A percentile compares a stretch with the other conserved stretches of the same genome.
Conservation (phyloP, 2,329 filamentous ascomycete species). For the Monilinia vaccinii-corymbosi region DNA sequence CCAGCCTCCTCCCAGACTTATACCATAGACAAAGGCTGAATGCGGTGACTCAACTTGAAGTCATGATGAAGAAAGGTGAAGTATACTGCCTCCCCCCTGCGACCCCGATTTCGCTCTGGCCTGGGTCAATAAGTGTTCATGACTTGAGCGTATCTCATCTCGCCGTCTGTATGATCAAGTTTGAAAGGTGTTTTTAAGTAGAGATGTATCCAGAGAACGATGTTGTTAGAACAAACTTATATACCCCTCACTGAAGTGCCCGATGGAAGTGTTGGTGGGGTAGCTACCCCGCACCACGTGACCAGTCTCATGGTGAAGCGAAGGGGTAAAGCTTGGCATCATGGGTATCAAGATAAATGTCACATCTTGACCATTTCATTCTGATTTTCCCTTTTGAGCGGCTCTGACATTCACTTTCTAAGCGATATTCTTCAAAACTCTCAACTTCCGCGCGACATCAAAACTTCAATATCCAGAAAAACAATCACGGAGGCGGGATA, state of each 20-base stretch:
- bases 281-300: neutral
- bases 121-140: neutral
- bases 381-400: neutral
- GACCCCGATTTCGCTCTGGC: neutral
- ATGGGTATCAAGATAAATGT: neutral
- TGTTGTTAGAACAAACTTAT: neutral
- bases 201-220: neutral
- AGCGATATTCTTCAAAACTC: neutral
- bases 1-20: neutral
- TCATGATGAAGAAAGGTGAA: neutral
- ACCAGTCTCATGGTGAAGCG: neutral
- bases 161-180: neutral
- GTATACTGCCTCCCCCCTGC: neutral
- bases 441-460: too few species aligned
- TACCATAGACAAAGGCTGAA: neutral
- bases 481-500: neutral
- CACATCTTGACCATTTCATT: neutral
- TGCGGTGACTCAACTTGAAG: accelerated
- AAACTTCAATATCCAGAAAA: neutral
- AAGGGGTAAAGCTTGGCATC: conserved; percentile 7
- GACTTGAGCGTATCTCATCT: neutral
- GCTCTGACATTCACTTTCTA: neutral
- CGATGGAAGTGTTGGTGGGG: neutral
- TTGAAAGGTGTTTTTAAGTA: too few species aligned
- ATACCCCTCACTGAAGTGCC: neutral